Evolutionary conservation across 1,139 yeast genomes (phyloP).

Genomic region (Geotrichum aggregatum): DNA sequence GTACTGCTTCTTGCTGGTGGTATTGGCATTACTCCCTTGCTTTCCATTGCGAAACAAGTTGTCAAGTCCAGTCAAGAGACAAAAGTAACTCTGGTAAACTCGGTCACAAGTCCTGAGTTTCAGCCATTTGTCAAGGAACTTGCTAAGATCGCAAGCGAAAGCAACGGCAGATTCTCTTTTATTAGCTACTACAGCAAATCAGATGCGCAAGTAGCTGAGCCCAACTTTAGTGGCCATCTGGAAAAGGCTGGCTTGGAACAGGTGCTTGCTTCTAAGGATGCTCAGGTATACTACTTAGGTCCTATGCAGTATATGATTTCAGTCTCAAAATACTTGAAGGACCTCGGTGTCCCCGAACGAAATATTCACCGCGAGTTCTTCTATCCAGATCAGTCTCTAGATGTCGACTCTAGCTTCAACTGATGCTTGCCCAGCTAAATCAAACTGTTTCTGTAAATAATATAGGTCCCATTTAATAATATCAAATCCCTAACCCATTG

Average conservation of each 20-base stretch:
- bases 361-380: slow-evolving; percentile 22
- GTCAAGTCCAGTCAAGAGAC: slow-evolving; percentile 13
- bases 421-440: no score
- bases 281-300: slow-evolving; percentile 20
- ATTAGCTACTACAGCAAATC: slow-evolving; percentile 26
- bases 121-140: slow-evolving; percentile 28
- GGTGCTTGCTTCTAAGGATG: slow-evolving; percentile 4
- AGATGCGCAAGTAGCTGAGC: slow-evolving; percentile 9
- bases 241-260: slow-evolving; percentile 24
- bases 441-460: no score
- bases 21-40: slow-evolving; percentile 63
- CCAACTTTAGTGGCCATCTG: slow-evolving; percentile 22
- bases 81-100: slow-evolving; percentile 28
- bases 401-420: slow-evolving; percentile 9
- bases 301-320: slow-evolving; percentile 20
- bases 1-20: slow-evolving; percentile 56
- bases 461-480: no score
- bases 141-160: slow-evolving; percentile 19
- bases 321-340: slow-evolving; percentile 16
- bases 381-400: slow-evolving; percentile 20
- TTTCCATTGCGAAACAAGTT: slow-evolving; percentile 49
- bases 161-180: slow-evolving; percentile 25
- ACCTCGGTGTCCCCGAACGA: slow-evolving; percentile 17
- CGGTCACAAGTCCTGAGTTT: slow-evolving; percentile 25
- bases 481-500: no score